A percentile compares a stretch with the other conserved stretches of the same genome.
These are phyloP conservation scores for Adansonia digitata DNA, from an alignment of 345 rosid species.

Conservation along the genomic window DNA sequence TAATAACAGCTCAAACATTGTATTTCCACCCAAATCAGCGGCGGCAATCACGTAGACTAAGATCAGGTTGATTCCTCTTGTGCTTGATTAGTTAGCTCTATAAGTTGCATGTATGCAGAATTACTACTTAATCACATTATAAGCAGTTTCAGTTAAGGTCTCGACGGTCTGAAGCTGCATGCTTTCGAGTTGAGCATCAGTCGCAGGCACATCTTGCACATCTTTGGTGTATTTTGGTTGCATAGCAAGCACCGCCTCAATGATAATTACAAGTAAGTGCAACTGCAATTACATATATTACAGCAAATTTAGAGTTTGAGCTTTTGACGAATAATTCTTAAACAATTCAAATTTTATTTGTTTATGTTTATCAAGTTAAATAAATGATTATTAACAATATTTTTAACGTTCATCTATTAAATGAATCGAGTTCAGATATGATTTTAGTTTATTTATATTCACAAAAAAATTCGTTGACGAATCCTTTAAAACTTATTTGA, in stretches of 20 bases:
- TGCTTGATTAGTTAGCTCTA: neutral
- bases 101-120: neutral
- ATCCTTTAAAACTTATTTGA: too few species aligned
- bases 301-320: too few species aligned
- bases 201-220: neutral
- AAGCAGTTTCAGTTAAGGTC: neutral
- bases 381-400: too few species aligned
- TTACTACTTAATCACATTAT: neutral
- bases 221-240: neutral
- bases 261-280: slow-evolving; percentile 1
- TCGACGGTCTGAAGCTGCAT: neutral
- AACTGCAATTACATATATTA: neutral
- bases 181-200: neutral
- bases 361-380: neutral
- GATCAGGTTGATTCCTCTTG: neutral
- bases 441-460: too few species aligned
- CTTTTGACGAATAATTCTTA: too few species aligned
- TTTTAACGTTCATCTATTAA: too few species aligned
- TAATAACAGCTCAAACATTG: neutral
- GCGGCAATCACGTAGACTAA: neutral
- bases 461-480: too few species aligned
- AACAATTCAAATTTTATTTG: too few species aligned
- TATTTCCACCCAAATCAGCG: neutral
- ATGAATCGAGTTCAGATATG: too few species aligned
- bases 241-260: neutral